Conservation (phyloP, 441 rosid species). For the Brassica hybrid region DNA sequence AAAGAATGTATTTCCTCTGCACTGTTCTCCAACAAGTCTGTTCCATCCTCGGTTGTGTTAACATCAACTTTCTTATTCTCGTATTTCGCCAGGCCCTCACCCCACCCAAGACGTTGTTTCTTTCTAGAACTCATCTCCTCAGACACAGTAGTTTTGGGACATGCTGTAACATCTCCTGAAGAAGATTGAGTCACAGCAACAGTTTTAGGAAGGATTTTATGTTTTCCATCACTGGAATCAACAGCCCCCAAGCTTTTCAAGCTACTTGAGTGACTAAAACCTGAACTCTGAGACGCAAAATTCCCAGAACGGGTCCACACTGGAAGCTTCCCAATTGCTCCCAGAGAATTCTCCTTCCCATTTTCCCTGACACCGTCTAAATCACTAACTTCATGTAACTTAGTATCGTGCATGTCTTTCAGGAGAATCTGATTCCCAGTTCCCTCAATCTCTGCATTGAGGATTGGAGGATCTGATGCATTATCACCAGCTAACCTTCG, state of each 20-base stretch:
- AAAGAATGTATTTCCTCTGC: constrained; percentile 53
- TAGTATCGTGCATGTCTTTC: constrained; percentile 65
- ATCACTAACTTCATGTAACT: constrained; percentile 49
- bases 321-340: constrained; percentile 72
- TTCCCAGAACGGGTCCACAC: constrained; percentile 87
- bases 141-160: constrained; percentile 54
- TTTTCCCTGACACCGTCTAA: constrained; percentile 53
- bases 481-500: constrained; percentile 35
- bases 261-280: constrained; percentile 91
- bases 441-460: constrained; percentile 33
- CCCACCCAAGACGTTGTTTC: constrained; percentile 98
- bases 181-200: constrained; percentile 60
- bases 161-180: constrained; percentile 67
- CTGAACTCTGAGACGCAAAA: constrained; percentile 90
- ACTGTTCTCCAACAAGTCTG: constrained; percentile 41
- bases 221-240: constrained; percentile 71
- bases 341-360: constrained; percentile 65
- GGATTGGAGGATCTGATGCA: constrained; percentile 35
- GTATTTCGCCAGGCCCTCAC: constrained; percentile 96
- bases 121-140: constrained; percentile 79
- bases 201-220: constrained; percentile 56
- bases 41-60: constrained; percentile 53
- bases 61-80: constrained; percentile 94
- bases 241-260: constrained; percentile 84
- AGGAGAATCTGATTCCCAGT: constrained; percentile 42